Evolutionary conservation across 345 rosid genomes (phyloP), one percentile per base, ranked within the genome.

Genomic region (Raphanus raphanistrum): DNA sequence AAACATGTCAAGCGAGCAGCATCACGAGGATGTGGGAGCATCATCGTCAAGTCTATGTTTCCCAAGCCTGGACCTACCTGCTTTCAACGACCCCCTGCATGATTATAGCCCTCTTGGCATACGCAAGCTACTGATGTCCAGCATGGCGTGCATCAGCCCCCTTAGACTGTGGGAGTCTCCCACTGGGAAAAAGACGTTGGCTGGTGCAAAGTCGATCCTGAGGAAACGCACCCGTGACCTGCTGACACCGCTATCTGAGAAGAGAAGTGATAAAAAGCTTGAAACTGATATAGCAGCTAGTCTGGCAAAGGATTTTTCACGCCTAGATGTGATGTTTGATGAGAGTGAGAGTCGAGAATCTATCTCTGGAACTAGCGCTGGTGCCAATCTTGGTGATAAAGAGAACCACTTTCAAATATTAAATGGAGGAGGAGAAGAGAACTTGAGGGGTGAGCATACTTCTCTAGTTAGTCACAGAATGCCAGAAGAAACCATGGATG

Each of bases 31-130:
- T 72, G 36, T 80, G 64, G 96, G 93, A 75, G 79, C 92, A 75
- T 86, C 93, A 45, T 87, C 94, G 38, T 87, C 94, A 50, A 92
- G 90, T 78, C 99, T 92, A 66, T 85, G 89, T 74, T 95, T 95
- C 75, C 97, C 98, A 74, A 84, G 97, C 84, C 79, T 95, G 85
- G 99, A 95, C 72, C 63, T 95, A 72, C 98, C 99, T 4, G 90
- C 89, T 78, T 86, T 92, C 81, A 91, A 91, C 65, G 98, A 92
- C 70, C 80, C 77, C 77, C 90, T 87, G 78, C 98, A 89, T 74
- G 99, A 95, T 77, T 95, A 88, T 66, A 95, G 99, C 73, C 99
- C 99, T 59, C 93, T 95, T 35, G 99, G 99, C 29, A 90, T 95
- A 71, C 97, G 99, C 65, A 97, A 95, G 84, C 81, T 95, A 72